These are phyloP conservation scores for Penicillium mononematosum DNA, from an alignment of 495 filamentous ascomycete genomes.

Conservation along the genomic window DNA sequence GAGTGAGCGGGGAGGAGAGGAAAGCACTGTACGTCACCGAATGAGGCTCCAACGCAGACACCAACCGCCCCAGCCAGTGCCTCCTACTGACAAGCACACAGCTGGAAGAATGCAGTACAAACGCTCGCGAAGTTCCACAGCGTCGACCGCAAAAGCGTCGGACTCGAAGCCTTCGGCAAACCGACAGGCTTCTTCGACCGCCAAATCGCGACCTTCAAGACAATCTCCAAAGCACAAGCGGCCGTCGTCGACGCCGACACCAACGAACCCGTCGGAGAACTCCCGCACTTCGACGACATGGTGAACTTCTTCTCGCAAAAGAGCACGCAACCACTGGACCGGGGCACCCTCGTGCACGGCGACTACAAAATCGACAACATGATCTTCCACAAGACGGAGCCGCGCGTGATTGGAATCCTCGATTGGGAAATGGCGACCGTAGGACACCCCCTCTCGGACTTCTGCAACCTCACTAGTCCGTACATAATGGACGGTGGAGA, in stretches of 20 bases:
- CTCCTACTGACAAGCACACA: constrained; percentile 22
- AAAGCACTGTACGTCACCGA: constrained; percentile 57
- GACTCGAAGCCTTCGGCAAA: constrained; percentile 71
- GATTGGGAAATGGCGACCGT: constrained; percentile 99
- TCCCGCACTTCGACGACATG: constrained; percentile 80
- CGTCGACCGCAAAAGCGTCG: constrained; percentile 63
- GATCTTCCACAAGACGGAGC: constrained; percentile 86
- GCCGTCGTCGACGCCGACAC: constrained; percentile 72
- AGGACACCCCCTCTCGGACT: constrained; percentile 87
- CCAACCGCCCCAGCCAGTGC: neutral
- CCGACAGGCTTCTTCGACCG: constrained; percentile 77
- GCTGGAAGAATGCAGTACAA: constrained; percentile 79
- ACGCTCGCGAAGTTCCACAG: constrained; percentile 86
- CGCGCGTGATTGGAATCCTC: constrained; percentile 85
- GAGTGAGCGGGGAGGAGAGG: constrained; percentile 65
- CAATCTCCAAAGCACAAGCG: constrained; percentile 76
- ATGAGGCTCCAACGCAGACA: neutral
- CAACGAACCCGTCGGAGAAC: constrained; percentile 69
- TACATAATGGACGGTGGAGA: constrained; percentile 54
- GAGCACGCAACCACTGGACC: constrained; percentile 68
- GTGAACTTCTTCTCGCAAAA: constrained; percentile 71
- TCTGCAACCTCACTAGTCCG: constrained; percentile 75
- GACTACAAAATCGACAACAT: constrained; percentile 99
- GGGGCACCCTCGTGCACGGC: constrained; percentile 80
- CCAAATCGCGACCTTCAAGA: constrained; percentile 77